Evolutionary conservation across 345 rosid species (phyloP), one percentile per base, ranked within the genome.

Genomic region (Raphanus raphanistrum): DNA sequence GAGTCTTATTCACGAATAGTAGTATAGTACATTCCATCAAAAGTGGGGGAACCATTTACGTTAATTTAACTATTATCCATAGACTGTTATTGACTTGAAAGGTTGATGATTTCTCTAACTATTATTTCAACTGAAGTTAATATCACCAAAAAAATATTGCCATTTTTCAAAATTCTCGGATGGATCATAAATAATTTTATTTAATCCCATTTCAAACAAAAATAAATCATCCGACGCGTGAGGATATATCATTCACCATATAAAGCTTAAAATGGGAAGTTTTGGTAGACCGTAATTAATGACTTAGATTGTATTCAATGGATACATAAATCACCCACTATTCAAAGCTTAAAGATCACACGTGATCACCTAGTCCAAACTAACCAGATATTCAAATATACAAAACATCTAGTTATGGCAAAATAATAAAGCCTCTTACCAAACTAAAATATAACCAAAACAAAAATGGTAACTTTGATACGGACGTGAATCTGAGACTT

Each of bases 401-500:
- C 55, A 50, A n/a, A 50, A 28, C 5, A 50, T 2, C 55, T 50
- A 2, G 21, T 50, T 65, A 78, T 58, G 72, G 81, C 28, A 78
- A 78, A 21, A 41, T 54, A 63, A 77, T 70, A 63, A 77, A 70
- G 21, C 55, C 12, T 15, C 15, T 15, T 31, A 29, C 16, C 36
- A 61, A 61, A 29, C 5, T 50, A 26, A 50, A 11, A 50, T 50
- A 50, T 5, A 50, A 17, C 55, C 8, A 50, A 50, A n/a, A 50
- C 21, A 50, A 50, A 50, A n/a, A 50, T 50, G 55, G 66, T 66
- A 66, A 78, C 48, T 72, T 78, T 25, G 55, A 50, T 71, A 78
- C 76, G 68, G 81, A 79, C 74, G 82, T 67, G 70, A 79, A 73
- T 73, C 35, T 61, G 82, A 79, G 78, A 73, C 82, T 79, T 73